Conservation (phyloP, 1,139 yeast genomes). For the Protomyces inundatus region DNA sequence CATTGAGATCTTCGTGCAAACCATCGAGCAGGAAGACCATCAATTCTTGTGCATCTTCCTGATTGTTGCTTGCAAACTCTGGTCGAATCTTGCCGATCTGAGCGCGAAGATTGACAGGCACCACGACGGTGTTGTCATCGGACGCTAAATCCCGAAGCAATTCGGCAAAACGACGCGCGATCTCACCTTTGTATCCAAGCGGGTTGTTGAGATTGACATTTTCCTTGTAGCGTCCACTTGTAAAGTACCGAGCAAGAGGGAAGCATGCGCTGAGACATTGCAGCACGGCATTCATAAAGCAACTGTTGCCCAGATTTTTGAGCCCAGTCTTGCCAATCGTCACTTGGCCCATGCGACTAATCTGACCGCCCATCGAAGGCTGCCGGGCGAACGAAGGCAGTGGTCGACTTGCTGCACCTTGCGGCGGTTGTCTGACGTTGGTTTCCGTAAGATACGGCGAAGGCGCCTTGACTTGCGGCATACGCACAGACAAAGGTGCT, state of each 20-base stretch:
- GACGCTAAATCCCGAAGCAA: constrained; percentile 57
- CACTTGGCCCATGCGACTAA: constrained; percentile 29
- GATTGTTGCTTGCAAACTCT: constrained; percentile 67
- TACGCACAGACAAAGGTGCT: neutral
- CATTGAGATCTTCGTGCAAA: constrained; percentile 81
- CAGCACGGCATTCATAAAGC: constrained; percentile 86
- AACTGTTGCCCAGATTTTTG: constrained; percentile 79
- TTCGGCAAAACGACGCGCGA: constrained; percentile 68
- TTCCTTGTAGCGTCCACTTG: constrained; percentile 52
- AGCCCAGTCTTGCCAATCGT: constrained; percentile 51
- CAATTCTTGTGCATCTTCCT: constrained; percentile 92
- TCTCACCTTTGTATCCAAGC: constrained; percentile 75
- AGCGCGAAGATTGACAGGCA: constrained; percentile 45
- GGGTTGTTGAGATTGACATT: constrained; percentile 71
- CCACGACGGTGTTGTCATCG: constrained; percentile 47
- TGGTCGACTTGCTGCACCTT: neutral
- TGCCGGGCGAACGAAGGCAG: constrained; percentile 10
- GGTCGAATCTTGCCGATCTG: constrained; percentile 67
- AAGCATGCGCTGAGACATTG: constrained; percentile 68
- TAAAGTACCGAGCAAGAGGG: constrained; percentile 47
- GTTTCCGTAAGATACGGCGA: neutral
- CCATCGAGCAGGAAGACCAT: constrained; percentile 77
- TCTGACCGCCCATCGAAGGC: constrained; percentile 29
- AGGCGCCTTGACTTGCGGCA: neutral
- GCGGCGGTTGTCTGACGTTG: neutral